A percentile compares a stretch with the other conserved stretches of the same genome.
These are phyloP conservation scores for Nakataea oryzae DNA, from an alignment of 2,329 filamentous ascomycete genomes.

Conservation along the genomic window DNA sequence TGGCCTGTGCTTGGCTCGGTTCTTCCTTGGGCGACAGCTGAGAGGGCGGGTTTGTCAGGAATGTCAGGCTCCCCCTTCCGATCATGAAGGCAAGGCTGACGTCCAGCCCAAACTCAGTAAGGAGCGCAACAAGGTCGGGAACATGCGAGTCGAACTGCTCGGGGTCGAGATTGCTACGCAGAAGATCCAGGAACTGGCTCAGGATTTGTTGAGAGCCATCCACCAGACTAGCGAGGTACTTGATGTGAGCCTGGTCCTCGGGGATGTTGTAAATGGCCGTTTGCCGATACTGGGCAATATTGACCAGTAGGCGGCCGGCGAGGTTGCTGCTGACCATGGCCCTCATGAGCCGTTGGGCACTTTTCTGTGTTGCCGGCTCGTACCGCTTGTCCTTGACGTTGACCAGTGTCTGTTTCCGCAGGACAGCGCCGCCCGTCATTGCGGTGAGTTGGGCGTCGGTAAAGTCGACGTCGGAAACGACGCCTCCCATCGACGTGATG, in stretches of 20 bases:
- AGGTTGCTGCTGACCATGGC: slow-evolving; percentile 69
- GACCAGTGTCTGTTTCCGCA: slow-evolving; percentile 72
- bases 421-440: slow-evolving; percentile 73
- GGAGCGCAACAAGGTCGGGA: slow-evolving; percentile 62
- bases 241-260: slow-evolving; percentile 69
- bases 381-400: slow-evolving; percentile 67
- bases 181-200: slow-evolving; percentile 78
- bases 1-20: slow-evolving; percentile 13
- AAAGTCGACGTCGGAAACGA: slow-evolving; percentile 76
- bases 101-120: slow-evolving; percentile 70
- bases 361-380: slow-evolving; percentile 56
- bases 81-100: slow-evolving; percentile 78
- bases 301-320: slow-evolving; percentile 74
- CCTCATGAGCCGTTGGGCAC: slow-evolving; percentile 70
- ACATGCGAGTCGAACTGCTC: slow-evolving; percentile 71
- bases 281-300: slow-evolving; percentile 82
- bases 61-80: slow-evolving; percentile 61
- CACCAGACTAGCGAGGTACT: slow-evolving; percentile 76
- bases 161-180: slow-evolving; percentile 67
- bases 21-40: slow-evolving; percentile 22
- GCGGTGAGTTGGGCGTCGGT: slow-evolving; percentile 80
- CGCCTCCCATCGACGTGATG: slow-evolving; percentile 86
- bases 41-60: slow-evolving; percentile 30
- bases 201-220: slow-evolving; percentile 85
- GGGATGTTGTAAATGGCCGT: slow-evolving; percentile 70